These are phyloP conservation scores for Lecanoromycetidae sp. DNA, from an alignment of 2,329 filamentous ascomycete species.

Conservation along the genomic window DNA sequence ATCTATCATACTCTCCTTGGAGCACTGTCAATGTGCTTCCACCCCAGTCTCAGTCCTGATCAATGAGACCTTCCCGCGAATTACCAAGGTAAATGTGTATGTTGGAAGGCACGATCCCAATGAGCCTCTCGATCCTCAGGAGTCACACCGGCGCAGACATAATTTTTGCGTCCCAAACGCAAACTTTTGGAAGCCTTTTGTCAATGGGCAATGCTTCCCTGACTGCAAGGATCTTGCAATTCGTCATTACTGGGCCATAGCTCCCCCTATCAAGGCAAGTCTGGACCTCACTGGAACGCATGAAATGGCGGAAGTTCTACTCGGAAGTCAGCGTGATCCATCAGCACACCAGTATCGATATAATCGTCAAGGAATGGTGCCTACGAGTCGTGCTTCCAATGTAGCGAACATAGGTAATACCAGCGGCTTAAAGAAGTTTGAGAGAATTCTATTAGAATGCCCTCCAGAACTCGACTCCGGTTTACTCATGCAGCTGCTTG, in stretches of 20 bases:
- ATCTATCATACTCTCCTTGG: slow-evolving; percentile 9
- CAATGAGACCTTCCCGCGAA: slow-evolving; percentile 12
- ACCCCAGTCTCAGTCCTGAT: slow-evolving; percentile 8
- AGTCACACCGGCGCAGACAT: background rate
- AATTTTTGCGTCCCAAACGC: slow-evolving; percentile 3
- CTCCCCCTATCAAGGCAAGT: slow-evolving; percentile 2
- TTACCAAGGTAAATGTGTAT: slow-evolving; percentile 9
- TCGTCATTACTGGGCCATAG: slow-evolving; percentile 11
- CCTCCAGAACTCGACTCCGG: slow-evolving; percentile 13
- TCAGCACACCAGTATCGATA: too few species aligned
- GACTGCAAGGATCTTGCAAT: slow-evolving; percentile 12
- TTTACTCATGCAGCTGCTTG: slow-evolving; percentile 12
- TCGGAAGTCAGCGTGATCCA: background rate
- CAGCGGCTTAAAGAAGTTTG: slow-evolving; percentile 10
- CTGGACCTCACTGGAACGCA: background rate
- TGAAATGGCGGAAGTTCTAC: background rate
- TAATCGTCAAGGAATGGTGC: too few species aligned
- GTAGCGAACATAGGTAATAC: background rate
- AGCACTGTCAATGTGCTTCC: slow-evolving; percentile 9
- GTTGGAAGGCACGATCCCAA: slow-evolving; percentile 11
- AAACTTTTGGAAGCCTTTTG: slow-evolving; percentile 13
- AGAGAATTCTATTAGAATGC: slow-evolving; percentile 10
- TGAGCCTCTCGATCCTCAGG: background rate
- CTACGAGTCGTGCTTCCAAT: too few species aligned
- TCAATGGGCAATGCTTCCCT: slow-evolving; percentile 12